Conservation (phyloP, 495 filamentous ascomycete species). For the Xylaria telfairii region DNA sequence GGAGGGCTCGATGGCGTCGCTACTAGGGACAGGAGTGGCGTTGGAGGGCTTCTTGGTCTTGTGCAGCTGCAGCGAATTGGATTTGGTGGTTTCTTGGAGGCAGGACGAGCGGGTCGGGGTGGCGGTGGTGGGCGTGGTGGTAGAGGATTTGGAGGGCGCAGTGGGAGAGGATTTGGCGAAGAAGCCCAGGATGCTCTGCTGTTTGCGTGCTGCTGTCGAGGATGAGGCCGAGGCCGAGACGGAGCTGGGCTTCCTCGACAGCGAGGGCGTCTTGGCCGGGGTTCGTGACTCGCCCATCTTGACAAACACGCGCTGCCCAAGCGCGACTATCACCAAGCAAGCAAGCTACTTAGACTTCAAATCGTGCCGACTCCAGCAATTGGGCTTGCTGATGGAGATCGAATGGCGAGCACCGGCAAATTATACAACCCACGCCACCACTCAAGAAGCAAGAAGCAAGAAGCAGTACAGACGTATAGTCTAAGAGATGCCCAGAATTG, state of each 20-base stretch:
- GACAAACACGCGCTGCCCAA: neutral
- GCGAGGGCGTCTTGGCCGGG: slow-evolving; percentile 50
- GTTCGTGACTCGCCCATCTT: slow-evolving; percentile 46
- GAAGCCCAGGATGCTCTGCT: slow-evolving; percentile 86
- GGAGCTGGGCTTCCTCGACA: slow-evolving; percentile 47
- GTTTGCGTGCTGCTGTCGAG: slow-evolving; percentile 58
- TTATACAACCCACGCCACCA: slow-evolving; percentile 1
- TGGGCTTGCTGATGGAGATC: neutral
- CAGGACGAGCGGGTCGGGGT: slow-evolving; percentile 40
- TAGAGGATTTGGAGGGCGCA: slow-evolving; percentile 18
- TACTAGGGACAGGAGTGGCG: slow-evolving; percentile 81
- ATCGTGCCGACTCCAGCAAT: neutral
- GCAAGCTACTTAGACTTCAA: neutral
- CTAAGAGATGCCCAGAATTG: neutral
- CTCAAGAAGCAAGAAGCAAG: neutral
- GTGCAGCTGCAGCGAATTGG: slow-evolving; percentile 45
- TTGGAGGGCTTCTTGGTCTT: slow-evolving; percentile 49
- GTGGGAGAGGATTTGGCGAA: slow-evolving; percentile 66
- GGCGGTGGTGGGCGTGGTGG: slow-evolving; percentile 30
- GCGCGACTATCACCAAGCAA: neutral
- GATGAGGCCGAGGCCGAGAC: slow-evolving; percentile 32
- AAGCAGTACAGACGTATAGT: neutral
- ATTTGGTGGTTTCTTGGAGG: slow-evolving; percentile 53
- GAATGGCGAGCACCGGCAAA: neutral
- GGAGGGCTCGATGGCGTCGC: slow-evolving; percentile 65